phyloP scores from a whole-genome alignment of 1,284 basidiomycete genomes.

The Cryptococcus depauperatus region DNA sequence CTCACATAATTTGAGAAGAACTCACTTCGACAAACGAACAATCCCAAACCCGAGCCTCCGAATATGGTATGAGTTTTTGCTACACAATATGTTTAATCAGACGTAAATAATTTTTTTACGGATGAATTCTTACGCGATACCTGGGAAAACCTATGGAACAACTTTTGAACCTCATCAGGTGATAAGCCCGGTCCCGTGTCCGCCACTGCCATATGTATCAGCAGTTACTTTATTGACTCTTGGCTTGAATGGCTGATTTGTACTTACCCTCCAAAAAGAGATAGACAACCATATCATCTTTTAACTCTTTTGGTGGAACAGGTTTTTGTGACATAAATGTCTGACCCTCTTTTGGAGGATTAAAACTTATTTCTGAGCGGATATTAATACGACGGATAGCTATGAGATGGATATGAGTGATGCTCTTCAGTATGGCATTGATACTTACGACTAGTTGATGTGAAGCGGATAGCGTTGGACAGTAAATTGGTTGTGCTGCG shows the following conservation, averaged over 20 bases:
- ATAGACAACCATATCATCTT: conserved; percentile 26
- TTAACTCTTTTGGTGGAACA: conserved; percentile 7
- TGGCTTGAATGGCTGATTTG: too few species aligned
- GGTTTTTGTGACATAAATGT: conserved; percentile 3
- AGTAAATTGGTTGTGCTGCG: conserved; percentile 37
- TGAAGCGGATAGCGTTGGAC: conserved; percentile 40
- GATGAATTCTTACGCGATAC: conserved; percentile 19
- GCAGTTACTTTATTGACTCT: too few species aligned
- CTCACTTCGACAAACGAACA: conserved; percentile 33
- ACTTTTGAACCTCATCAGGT: conserved; percentile 23
- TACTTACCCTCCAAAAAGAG: conserved; percentile 23
- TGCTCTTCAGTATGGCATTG: neutral
- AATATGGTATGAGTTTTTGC: conserved; percentile 36
- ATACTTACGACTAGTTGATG: conserved; percentile 23
- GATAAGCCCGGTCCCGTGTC: conserved; percentile 39
- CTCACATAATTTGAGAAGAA: neutral
- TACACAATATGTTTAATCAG: neutral
- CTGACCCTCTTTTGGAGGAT: conserved; percentile 21
- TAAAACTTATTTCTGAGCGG: conserved; percentile 29
- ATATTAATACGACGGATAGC: conserved; percentile 30
- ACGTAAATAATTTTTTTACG: neutral
- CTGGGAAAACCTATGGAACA: conserved; percentile 38
- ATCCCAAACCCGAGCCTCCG: conserved; percentile 36
- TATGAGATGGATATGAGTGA: conserved; percentile 3
- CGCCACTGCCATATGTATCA: conserved; percentile 13